Conservation (phyloP, 2,329 filamentous ascomycete species). For the Davidsoniella australis region DNA sequence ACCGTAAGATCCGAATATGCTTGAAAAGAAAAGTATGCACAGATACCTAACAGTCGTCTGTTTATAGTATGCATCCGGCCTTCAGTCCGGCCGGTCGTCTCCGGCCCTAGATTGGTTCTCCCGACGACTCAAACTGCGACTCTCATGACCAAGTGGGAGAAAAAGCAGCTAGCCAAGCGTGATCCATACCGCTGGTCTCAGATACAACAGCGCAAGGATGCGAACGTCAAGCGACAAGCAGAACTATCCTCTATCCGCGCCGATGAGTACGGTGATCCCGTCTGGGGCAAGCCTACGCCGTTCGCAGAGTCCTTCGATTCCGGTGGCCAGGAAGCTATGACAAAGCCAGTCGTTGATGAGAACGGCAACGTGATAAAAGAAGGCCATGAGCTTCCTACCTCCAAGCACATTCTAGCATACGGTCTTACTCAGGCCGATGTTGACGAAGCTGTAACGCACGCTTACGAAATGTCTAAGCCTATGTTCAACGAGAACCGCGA, state of each 20-base stretch:
- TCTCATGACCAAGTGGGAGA: conserved; percentile 38
- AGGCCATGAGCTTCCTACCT: conserved; percentile 28
- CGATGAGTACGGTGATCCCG: conserved; percentile 53
- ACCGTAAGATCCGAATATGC: conserved; percentile 30
- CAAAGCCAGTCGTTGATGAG: conserved; percentile 22
- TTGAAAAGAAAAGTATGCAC: conserved; percentile 13
- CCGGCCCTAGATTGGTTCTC: conserved; percentile 29
- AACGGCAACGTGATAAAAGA: conserved; percentile 25
- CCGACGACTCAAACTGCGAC: conserved; percentile 48
- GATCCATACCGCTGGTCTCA: conserved; percentile 75
- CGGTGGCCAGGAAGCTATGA: conserved; percentile 30
- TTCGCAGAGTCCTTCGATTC: conserved; percentile 71
- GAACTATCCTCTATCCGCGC: conserved; percentile 50
- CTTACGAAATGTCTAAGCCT: conserved; percentile 50
- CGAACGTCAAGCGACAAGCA: conserved; percentile 59
- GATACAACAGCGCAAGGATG: conserved; percentile 65
- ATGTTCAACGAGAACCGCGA: conserved; percentile 20
- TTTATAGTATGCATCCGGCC: conserved; percentile 42
- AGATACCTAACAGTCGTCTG: conserved; percentile 6
- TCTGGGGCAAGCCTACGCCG: conserved; percentile 62
- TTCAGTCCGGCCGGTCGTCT: conserved; percentile 26
- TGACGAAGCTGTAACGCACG: conserved; percentile 45
- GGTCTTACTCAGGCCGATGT: conserved; percentile 55
- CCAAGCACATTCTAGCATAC: conserved; percentile 51
- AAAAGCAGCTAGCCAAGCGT: conserved; percentile 47